Evolutionary conservation across 2,329 filamentous ascomycete genomes (phyloP), one percentile per base, ranked within the genome.

Genomic region (Zymoseptoria ardabiliae): DNA sequence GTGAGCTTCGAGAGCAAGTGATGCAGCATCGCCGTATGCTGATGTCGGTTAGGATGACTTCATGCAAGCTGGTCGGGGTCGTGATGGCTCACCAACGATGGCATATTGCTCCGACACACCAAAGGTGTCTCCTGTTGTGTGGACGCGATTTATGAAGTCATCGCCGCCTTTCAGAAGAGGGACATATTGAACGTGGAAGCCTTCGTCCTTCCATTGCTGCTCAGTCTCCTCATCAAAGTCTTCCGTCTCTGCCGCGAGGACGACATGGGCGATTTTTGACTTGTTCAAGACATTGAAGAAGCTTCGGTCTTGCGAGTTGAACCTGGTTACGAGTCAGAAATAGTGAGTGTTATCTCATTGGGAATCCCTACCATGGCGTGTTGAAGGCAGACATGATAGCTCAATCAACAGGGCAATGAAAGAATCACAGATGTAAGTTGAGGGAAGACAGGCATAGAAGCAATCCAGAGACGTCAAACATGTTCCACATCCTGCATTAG

Each of bases 21-120:
- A 73, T n/a, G 84, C 85, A 8, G 85, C 84, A 55, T 84, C 79
- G 9, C 83, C 85, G 65, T 82, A 87, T 19, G 85, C 85, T 86
- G 63, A 49, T 8, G 19, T 53, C 19, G 13, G 17, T 45, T n/a
- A 45, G 35, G 35, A 4, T 2, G 35, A 17, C 35, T 5, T 17
- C n/a, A 8, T 13, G 23, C n/a, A 10, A 13, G 25, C 2, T 20
- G 8, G 4, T 23, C 28, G 22, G 25, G 8, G 23, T 20, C 11
- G 50, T 21, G 11, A 11, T 53, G 45, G 61, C 63, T 61, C 77
- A 85, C 83, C 83, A 70, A 87, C 78, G 64, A 87, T 81, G 3
- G 80, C 84, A 71, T 85, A 88, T 60, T 81, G 79, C 69, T 85
- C 83, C n/a, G 77, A 77, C 1, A 79, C 74, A 2, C 84, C 82